A percentile compares a stretch with the other conserved stretches of the same genome.
Evolutionary conservation across 768 basidiomycete genomes (phyloP).

Genomic region (Pholiota molesta): DNA sequence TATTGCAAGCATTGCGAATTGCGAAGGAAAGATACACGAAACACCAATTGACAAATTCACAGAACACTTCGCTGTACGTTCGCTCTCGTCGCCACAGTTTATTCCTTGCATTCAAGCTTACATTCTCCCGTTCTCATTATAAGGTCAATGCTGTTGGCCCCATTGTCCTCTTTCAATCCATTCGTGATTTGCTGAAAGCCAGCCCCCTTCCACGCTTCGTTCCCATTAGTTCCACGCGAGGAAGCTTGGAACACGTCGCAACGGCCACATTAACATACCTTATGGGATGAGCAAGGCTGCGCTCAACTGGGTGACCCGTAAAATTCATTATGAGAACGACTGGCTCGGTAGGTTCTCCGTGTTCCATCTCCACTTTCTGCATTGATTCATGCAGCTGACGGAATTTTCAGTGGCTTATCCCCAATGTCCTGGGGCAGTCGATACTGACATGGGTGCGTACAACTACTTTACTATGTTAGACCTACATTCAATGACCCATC

Average conservation of each 20-base stretch:
- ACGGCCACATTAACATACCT: background rate
- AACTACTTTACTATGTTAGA: background rate
- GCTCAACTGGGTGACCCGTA: background rate
- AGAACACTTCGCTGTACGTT: too few relatives aligned
- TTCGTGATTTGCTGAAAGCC: too few relatives aligned
- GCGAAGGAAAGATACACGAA: too few relatives aligned
- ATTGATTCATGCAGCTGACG: background rate
- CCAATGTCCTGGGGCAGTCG: conserved; percentile 4
- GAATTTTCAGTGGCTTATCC: conserved; percentile 4
- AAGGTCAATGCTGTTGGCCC: too few relatives aligned
- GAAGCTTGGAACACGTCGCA: background rate
- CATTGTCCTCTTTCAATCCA: too few relatives aligned
- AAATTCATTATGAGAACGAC: conserved; percentile 13
- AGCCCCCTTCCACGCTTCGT: conserved; percentile 6
- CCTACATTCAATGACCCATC: background rate
- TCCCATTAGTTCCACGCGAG: background rate
- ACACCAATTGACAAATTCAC: too few relatives aligned
- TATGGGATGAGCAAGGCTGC: conserved; percentile 5
- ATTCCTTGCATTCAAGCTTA: too few relatives aligned
- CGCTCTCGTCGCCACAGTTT: too few relatives aligned
- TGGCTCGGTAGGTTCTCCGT: conserved; percentile 4
- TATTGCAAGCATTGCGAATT: too few relatives aligned
- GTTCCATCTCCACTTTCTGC: background rate
- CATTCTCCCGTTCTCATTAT: too few relatives aligned
- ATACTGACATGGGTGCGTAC: conserved; percentile 10